Evolutionary conservation across 257 asterid genomes (phyloP).

Genomic region (Anisodus acutangulus): DNA sequence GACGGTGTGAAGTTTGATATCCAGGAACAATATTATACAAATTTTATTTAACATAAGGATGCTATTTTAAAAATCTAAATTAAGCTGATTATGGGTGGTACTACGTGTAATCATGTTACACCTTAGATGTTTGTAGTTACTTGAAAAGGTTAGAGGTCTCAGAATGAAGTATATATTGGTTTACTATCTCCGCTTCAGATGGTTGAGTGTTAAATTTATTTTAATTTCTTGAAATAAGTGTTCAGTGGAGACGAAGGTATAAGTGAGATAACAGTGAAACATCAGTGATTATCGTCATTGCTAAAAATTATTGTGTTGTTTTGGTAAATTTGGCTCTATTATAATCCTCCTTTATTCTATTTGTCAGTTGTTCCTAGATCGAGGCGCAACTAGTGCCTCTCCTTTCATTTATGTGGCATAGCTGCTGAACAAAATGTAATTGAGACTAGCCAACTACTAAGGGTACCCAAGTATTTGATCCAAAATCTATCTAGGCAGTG

Average conservation of each 20-base stretch:
- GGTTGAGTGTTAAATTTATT: neutral
- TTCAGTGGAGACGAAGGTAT: neutral
- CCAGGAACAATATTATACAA: neutral
- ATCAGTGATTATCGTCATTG: neutral
- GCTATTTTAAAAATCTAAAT: neutral
- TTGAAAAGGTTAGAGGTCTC: neutral
- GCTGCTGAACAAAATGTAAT: neutral
- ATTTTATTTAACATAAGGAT: neutral
- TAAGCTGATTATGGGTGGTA: neutral
- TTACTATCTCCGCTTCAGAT: neutral
- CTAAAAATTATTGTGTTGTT: neutral
- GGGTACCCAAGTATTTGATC: neutral
- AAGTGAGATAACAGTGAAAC: neutral
- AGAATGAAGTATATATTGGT: neutral
- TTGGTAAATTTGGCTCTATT: neutral
- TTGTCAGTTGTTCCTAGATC: conserved; percentile 14
- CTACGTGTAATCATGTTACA: neutral
- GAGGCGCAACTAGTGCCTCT: conserved; percentile 5
- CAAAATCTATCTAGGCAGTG: too few relatives aligned
- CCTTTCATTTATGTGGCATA: neutral
- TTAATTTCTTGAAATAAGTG: neutral
- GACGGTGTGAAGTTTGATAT: neutral
- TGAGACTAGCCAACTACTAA: neutral
- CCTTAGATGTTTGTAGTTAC: neutral
- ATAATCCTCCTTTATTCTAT: neutral